Base-by-base conservation (phyloP, 345 rosid species). In the Corchorus capsularis region DNA sequence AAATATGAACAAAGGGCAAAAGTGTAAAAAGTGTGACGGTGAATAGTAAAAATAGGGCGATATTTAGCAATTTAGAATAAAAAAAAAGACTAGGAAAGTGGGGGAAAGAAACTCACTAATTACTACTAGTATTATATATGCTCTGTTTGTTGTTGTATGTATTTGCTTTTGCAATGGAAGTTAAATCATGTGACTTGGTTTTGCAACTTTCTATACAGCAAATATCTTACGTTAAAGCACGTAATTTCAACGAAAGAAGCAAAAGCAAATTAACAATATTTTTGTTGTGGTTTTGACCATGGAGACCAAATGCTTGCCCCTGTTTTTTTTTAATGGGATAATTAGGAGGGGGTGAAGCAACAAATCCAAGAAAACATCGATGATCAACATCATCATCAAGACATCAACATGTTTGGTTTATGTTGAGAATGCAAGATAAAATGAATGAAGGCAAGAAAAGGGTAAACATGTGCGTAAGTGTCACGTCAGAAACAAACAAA, bases 391-490 rank as follows among this genome's bases (percentile, higher is more conserved):
- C 70, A 37, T 14, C 20, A 35, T 34, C 68, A 16, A 32, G 19
- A 5, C 45, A 62, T 57, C 62, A 57, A 57, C 35, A 57, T 20
- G 46, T 63, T 34, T 12, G 67, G 14, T 37, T 63, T 6, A 1
- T 4, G 34, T 8, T 34, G 71, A 67, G 39, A 70, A 27, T n/a
- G 6, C 39, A 37, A 55, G 19, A 3, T 8, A 67, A 67, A 11
- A n/a, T 1, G 1, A 12, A 19, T 8, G 4, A 69, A 19, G 4
- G 6, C 43, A 27, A 34, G 12, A 53, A 53, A 64, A 8, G 35
- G n/a, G 16, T 32, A 6, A 43, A 63, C 20, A 74, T 59, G 77
- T 52, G 77, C 52, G 71, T 46, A 53, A 77, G 52, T 14, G 46
- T 52, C 65, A 56, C 20, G 37, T 63, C 52, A 46, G 41, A 50